Percentiles rank a stretch among this genome's conserved stretches.
Evolutionary conservation across 2,329 filamentous ascomycete species (phyloP).

Genomic region (Grosmannia clavigera): DNA sequence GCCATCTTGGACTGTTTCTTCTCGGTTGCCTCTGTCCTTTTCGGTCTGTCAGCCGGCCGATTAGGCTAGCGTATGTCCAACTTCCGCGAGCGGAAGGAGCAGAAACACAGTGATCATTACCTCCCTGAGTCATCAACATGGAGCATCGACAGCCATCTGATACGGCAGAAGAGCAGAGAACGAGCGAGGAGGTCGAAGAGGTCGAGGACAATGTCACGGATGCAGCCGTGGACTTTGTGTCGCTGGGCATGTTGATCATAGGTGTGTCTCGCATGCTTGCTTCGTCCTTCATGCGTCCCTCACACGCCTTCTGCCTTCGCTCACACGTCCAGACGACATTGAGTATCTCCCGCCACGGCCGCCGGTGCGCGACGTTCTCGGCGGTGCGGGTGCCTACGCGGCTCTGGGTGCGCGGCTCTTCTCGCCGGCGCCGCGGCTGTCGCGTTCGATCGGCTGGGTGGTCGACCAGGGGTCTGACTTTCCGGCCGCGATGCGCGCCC

Average conservation of each 20-base stretch:
- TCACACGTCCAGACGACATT: slow-evolving; percentile 60
- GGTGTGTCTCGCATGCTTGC: slow-evolving; percentile 30
- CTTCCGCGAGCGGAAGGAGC: too few relatives aligned
- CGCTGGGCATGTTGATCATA: slow-evolving; percentile 63
- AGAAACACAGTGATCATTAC: too few relatives aligned
- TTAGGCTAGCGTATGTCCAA: too few relatives aligned
- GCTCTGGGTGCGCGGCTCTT: slow-evolving; percentile 82
- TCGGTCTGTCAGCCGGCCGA: too few relatives aligned
- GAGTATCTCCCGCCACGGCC: slow-evolving; percentile 63
- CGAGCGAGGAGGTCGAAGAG: background rate
- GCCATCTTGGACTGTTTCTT: too few relatives aligned
- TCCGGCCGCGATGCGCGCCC: slow-evolving; percentile 47
- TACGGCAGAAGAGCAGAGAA: too few relatives aligned
- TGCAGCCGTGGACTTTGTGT: slow-evolving; percentile 47
- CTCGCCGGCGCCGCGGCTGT: slow-evolving; percentile 54
- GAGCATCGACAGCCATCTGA: too few relatives aligned
- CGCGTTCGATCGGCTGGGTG: slow-evolving; percentile 71
- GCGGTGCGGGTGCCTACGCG: slow-evolving; percentile 77
- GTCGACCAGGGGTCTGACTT: slow-evolving; percentile 87
- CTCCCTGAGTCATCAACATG: too few relatives aligned
- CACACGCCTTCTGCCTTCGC: slow-evolving; percentile 6
- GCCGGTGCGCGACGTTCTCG: slow-evolving; percentile 63
- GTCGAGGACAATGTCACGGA: background rate
- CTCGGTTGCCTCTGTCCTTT: too few relatives aligned
- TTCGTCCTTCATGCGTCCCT: too few relatives aligned